Evolutionary conservation across 2,329 filamentous ascomycete genomes (phyloP).

Genomic region (Coniochaeta prunicola): DNA sequence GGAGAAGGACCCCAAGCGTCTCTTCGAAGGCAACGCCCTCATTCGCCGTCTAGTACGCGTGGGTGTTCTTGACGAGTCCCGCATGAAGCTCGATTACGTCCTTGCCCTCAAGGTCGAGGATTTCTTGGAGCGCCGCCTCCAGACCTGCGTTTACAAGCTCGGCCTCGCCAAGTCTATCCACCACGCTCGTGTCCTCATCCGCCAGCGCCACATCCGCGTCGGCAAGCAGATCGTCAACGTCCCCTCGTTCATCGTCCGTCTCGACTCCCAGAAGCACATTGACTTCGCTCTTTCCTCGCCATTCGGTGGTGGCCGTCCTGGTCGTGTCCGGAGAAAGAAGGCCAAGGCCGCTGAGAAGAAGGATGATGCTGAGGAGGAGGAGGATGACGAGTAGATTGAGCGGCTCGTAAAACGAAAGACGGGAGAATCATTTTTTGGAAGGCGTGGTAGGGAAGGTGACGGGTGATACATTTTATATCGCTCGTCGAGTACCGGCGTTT

Average conservation of each 20-base stretch:
- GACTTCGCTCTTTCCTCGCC: conserved; percentile 97
- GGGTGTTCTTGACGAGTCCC: conserved; percentile 98
- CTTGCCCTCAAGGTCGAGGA: conserved; percentile 98
- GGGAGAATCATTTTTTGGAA: conserved; percentile 7
- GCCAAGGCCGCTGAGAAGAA: conserved; percentile 87
- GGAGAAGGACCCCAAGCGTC: conserved; percentile 99
- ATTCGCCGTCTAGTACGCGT: conserved; percentile 99
- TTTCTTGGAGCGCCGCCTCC: conserved; percentile 99
- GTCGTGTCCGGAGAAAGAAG: conserved; percentile 99
- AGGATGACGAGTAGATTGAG: conserved; percentile 64
- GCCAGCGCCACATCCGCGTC: conserved; percentile 98
- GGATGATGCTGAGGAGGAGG: conserved; percentile 73
- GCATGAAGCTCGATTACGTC: conserved; percentile 99
- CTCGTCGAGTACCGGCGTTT: conserved; percentile 3
- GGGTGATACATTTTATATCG: conserved; percentile 11
- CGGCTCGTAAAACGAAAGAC: not conserved
- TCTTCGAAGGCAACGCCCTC: conserved; percentile 99
- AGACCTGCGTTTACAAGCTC: conserved; percentile 99
- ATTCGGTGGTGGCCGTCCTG: conserved; percentile 93
- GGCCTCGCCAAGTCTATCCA: conserved; percentile 99
- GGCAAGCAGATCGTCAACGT: conserved; percentile 99
- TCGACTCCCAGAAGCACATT: conserved; percentile 99
- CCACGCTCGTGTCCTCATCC: conserved; percentile 99
- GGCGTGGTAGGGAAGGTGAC: conserved; percentile 14
- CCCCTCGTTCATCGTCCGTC: conserved; percentile 97